These are phyloP conservation scores for Dendrostoma leiphaemia DNA, from an alignment of 2,329 filamentous ascomycete species.

Conservation along the genomic window DNA sequence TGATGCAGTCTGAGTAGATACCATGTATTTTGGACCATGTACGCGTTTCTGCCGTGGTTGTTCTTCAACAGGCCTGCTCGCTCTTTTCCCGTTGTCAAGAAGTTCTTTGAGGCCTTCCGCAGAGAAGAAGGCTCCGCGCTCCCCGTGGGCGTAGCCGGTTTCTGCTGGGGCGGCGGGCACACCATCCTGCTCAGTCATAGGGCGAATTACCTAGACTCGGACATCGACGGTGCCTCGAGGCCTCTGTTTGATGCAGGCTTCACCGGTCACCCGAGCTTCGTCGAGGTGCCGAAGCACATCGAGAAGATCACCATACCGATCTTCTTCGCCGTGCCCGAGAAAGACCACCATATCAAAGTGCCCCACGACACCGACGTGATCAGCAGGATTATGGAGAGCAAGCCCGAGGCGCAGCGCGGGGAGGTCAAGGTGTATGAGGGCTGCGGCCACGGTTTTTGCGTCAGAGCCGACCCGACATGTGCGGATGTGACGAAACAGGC, in stretches of 20 bases:
- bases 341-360: constrained; percentile 38
- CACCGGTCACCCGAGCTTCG: constrained; percentile 49
- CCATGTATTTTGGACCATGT: constrained; percentile 25
- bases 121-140: constrained; percentile 28
- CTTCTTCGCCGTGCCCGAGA: constrained; percentile 44
- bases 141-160: constrained; percentile 53
- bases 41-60: constrained; percentile 31
- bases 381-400: constrained; percentile 33
- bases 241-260: constrained; percentile 51
- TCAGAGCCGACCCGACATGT: constrained; percentile 31
- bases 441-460: constrained; percentile 41
- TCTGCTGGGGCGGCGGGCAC: constrained; percentile 64
- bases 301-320: constrained; percentile 42
- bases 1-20: constrained; percentile 20
- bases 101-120: constrained; percentile 37
- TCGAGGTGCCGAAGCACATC: constrained; percentile 47
- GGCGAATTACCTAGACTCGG: constrained; percentile 19
- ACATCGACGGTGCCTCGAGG: constrained; percentile 21
- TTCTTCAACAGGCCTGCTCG: constrained; percentile 29
- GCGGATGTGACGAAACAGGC: constrained; percentile 27
- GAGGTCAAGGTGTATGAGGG: constrained; percentile 37
- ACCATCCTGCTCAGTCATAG: constrained; percentile 44
- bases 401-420: constrained; percentile 30
- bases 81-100: constrained; percentile 32
- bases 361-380: constrained; percentile 32